Base-by-base conservation (phyloP, 768 basidiomycete species). In the Phylloporus sp. region DNA sequence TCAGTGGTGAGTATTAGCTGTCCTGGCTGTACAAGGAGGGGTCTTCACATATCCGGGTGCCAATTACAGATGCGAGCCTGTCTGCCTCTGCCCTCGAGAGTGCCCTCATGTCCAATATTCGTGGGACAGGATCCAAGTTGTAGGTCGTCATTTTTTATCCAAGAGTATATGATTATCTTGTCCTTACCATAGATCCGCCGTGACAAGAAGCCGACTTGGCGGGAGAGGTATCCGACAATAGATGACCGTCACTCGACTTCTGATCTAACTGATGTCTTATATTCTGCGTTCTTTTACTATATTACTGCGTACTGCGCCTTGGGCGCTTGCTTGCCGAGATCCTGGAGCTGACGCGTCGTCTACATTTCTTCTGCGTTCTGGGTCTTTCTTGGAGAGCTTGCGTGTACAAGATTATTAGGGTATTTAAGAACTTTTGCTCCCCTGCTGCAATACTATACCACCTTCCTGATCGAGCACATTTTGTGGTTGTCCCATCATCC, bases 41-140 rank as follows among this genome's bases (percentile, higher is more conserved):
- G 2, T 59, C 5, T 32, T 55, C 26, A 47, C 11, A 20, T 32
- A 16, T n/a, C n/a, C n/a, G 46, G 12, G 15, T 28, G 10, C 18
- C 26, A 10, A 24, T 45, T 44, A 15, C 38, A 88, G 87, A 89
- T 58, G 78, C 81, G 11, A 88, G 87, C 64, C 66, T 92, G 34
- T 90, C 88, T 16, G 81, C 81, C 7, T 91, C 89, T 35, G 89
- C 85, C 5, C 64, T 93, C 54, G 89, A 90, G 63, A 91, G 89
- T 57, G 88, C 88, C 0, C 66, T 89, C 41, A 72, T 86, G 69
- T 91, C 88, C 4, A 89, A 91, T 64, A 81, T 85, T 50, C 80
- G 80, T 16, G 79, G 78, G 15, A 77, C 76, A 35, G 78, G 82
- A 4, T 89, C 89, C 11, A 80, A 82, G 51, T 64, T 88, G 89